phyloP scores from a whole-genome alignment of 495 filamentous ascomycete genomes.

The Aspergillus campestris region DNA sequence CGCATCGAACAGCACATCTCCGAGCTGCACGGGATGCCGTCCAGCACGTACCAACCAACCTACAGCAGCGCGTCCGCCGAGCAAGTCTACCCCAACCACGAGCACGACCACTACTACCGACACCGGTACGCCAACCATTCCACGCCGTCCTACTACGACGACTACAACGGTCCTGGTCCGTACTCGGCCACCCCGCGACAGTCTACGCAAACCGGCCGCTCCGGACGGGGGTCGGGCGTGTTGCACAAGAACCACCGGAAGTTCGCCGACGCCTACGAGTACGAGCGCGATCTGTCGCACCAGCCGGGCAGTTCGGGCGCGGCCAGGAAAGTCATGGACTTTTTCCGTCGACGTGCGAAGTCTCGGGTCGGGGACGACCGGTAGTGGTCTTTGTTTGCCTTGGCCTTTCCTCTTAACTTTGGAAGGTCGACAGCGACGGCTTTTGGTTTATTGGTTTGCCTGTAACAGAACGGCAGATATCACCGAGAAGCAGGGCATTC shows the following conservation, averaged over 20 bases:
- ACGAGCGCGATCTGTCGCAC: slow-evolving; percentile 53
- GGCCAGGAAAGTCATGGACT: slow-evolving; percentile 92
- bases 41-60: slow-evolving; percentile 21
- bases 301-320: slow-evolving; percentile 77
- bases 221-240: slow-evolving; percentile 43
- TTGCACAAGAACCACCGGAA: slow-evolving; percentile 77
- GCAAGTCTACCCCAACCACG: slow-evolving; percentile 22
- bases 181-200: slow-evolving; percentile 33
- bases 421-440: background rate
- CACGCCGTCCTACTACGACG: slow-evolving; percentile 40
- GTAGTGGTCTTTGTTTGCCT: slow-evolving; percentile 10
- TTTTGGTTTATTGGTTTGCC: no score
- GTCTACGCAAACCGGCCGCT: slow-evolving; percentile 37
- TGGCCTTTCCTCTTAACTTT: background rate
- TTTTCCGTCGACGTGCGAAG: slow-evolving; percentile 82
- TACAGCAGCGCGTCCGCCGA: slow-evolving; percentile 27
- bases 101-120: slow-evolving; percentile 30
- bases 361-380: slow-evolving; percentile 56
- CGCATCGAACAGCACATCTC: slow-evolving; percentile 41
- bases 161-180: slow-evolving; percentile 25
- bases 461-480: no score
- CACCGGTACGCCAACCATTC: slow-evolving; percentile 31
- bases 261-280: slow-evolving; percentile 86
- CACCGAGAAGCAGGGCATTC: no score
- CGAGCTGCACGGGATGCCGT: slow-evolving; percentile 28